A percentile compares a stretch with the other conserved stretches of the same genome.
phyloP scores from a whole-genome alignment of 2,329 filamentous ascomycete genomes.

The Plenodomus tracheiphilus region DNA sequence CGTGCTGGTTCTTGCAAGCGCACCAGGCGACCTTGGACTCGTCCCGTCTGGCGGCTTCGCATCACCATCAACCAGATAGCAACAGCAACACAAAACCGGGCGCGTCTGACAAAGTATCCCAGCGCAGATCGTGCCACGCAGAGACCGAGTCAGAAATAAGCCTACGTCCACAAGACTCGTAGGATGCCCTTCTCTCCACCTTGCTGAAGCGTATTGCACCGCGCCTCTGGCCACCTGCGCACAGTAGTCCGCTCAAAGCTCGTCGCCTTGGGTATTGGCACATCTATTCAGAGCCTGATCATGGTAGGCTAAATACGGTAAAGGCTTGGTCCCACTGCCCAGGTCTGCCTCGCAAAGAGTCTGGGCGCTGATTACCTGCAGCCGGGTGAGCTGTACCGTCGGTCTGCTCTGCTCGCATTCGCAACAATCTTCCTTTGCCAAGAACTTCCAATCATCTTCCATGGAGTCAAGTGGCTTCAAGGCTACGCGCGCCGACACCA shows the following conservation, averaged over 20 bases:
- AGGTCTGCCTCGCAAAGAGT: constrained; percentile 4
- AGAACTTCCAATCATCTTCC: no score
- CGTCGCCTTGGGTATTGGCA: constrained; percentile 8
- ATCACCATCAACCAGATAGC: constrained; percentile 12
- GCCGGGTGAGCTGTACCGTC: constrained; percentile 6
- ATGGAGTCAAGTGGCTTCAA: no score
- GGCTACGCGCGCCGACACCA: no score
- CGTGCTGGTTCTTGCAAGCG: constrained; percentile 7
- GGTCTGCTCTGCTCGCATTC: background rate
- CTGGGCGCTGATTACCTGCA: constrained; percentile 17
- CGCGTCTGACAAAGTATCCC: background rate
- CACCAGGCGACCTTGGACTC: constrained; percentile 1
- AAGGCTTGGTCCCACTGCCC: background rate
- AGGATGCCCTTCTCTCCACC: background rate
- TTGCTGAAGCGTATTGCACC: no score
- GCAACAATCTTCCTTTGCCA: no score
- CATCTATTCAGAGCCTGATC: constrained; percentile 5
- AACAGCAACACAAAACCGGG: background rate
- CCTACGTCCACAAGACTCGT: background rate
- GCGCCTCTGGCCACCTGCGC: background rate
- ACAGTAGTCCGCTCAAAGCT: background rate
- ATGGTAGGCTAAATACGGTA: background rate
- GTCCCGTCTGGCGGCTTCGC: constrained; percentile 6
- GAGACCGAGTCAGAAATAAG: background rate
- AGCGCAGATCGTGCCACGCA: background rate